Evolutionary conservation across 1,284 basidiomycete genomes (phyloP).

Genomic region (Pascua guehoae): DNA sequence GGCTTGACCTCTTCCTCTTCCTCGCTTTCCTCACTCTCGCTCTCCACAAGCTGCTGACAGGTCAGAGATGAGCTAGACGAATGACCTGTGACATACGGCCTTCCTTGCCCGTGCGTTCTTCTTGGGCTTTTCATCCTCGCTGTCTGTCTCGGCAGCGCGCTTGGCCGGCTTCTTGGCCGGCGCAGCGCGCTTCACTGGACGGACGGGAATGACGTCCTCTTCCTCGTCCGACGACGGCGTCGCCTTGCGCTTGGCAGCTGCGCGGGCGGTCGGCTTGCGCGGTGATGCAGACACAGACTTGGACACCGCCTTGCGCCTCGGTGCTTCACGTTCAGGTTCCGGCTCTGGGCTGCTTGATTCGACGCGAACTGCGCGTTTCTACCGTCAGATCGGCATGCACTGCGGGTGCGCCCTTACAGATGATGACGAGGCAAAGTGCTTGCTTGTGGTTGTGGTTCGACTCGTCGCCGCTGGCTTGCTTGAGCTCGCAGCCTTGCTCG

Average conservation of each 20-base stretch:
- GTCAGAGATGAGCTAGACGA: not conserved
- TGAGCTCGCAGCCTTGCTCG: not conserved
- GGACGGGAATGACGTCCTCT: not conserved
- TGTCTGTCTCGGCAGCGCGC: not conserved
- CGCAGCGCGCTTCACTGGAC: slow-evolving; percentile 11
- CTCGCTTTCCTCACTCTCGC: slow-evolving; percentile 23
- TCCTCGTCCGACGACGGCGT: slow-evolving; percentile 7
- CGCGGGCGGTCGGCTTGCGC: not conserved
- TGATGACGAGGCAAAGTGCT: slow-evolving; percentile 28
- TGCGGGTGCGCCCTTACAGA: slow-evolving; percentile 6
- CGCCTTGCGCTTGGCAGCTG: slow-evolving; percentile 7
- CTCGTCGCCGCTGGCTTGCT: slow-evolving; percentile 10
- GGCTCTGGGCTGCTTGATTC: slow-evolving; percentile 4
- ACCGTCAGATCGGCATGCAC: not conserved
- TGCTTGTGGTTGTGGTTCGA: slow-evolving; percentile 20
- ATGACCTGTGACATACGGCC: slow-evolving; percentile 18
- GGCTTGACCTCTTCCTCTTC: slow-evolving; percentile 31
- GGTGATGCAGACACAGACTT: not conserved
- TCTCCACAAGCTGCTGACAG: slow-evolving; percentile 20
- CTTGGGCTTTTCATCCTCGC: slow-evolving; percentile 19
- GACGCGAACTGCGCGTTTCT: slow-evolving; percentile 13
- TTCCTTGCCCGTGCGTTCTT: slow-evolving; percentile 42
- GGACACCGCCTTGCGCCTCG: not conserved
- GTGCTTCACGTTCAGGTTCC: slow-evolving; percentile 12
- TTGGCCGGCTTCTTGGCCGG: slow-evolving; percentile 16